Evolutionary conservation across 192 early-diverging fungal genomes (phyloP), one percentile per base, ranked within the genome.

Genomic region (Rhizophagus sp.): DNA sequence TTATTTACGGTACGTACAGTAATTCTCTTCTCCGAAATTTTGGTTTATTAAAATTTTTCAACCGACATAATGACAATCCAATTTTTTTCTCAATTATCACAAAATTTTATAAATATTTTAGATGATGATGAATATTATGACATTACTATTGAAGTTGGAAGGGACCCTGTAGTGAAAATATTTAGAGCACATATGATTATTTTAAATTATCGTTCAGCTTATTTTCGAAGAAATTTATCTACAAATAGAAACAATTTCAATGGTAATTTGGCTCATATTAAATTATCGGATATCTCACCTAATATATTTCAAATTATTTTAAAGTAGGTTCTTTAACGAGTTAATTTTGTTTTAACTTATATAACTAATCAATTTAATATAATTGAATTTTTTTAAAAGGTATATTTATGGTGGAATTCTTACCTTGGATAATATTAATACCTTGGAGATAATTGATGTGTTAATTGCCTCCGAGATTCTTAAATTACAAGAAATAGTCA

Each of bases 91-190:
- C 33, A 62, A 7, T 10, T 76, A 11, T 76, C 75, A 15, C 50
- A 41, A 36, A 44, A 76, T 50, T 62, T 76, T 22, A 33, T 10
- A 10, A 62, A 63, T 9, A 50, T 76, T 34, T 19, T 76, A 22
- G 36, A 61, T 19, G 57, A 63, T 76, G 22, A n/a, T 39, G 75
- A 76, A 30, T 50, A 76, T 62, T 62, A 76, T 25, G 33, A 76
- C 64, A 33, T 76, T 44, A 76, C 62, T 10, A 64, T 76, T 63
- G 22, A 76, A 33, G 62, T 64, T 41, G 75, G 75, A 36, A 12
- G 64, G 13, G 61, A 62, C 3, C 30, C 57, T 13, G 7, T 62
- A 33, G 24, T 25, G 24, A 61, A 64, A 64, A 11, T 39, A n/a
- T 76, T 76, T 64, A 39, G 62, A 63, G 75, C 61, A 1, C 75